Conservation (phyloP, 495 filamentous ascomycete genomes). For the Saxophila tyrrhenica region DNA sequence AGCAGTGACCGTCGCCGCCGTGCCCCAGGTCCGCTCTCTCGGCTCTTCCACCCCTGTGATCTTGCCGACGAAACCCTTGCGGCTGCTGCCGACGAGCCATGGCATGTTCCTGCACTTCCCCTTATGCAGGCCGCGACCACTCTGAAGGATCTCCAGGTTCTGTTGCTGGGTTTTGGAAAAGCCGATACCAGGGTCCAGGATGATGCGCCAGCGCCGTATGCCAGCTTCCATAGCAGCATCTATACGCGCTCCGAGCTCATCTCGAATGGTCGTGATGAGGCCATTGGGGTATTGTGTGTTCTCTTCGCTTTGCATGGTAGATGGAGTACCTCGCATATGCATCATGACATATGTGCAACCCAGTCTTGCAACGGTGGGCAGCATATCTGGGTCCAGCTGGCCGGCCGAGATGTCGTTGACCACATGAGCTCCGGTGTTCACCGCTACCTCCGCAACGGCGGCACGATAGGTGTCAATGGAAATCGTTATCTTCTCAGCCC, state of each 20-base stretch:
- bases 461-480: conserved; percentile 90
- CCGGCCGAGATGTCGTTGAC: conserved; percentile 93
- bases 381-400: conserved; percentile 66
- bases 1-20: conserved; percentile 76
- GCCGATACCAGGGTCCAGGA: conserved; percentile 87
- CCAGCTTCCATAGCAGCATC: conserved; percentile 70
- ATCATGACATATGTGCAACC: conserved; percentile 80
- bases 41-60: conserved; percentile 66
- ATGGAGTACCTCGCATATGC: conserved; percentile 88
- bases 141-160: conserved; percentile 67
- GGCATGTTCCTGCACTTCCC: conserved; percentile 57
- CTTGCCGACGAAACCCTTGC: conserved; percentile 79
- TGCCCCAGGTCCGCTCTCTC: conserved; percentile 65
- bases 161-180: conserved; percentile 77
- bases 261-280: conserved; percentile 54
- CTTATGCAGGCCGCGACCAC: conserved; percentile 43
- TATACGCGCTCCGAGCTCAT: conserved; percentile 60
- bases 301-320: conserved; percentile 57
- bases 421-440: conserved; percentile 77
- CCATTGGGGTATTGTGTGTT: conserved; percentile 55
- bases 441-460: conserved; percentile 65
- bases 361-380: conserved; percentile 63
- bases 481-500: conserved; percentile 52
- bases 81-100: conserved; percentile 81
- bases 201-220: conserved; percentile 81